Conservation (phyloP, 1,284 basidiomycete genomes). For the Fomitiporia mediterranea region DNA sequence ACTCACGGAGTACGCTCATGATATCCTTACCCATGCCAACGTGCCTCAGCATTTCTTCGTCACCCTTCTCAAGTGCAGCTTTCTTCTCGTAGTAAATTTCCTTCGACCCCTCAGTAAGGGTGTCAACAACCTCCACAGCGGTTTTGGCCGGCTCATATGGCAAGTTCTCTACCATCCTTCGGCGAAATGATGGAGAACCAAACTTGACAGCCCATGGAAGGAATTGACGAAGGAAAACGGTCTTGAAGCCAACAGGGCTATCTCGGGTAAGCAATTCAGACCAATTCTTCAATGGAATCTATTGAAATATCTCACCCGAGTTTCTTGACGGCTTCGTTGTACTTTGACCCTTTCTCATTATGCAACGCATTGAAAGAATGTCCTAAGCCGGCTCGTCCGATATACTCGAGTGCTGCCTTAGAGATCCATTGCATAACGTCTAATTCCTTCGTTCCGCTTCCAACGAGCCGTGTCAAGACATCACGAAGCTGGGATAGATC, state of each 20-base stretch:
- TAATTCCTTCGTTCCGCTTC: constrained; percentile 25
- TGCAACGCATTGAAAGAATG: constrained; percentile 33
- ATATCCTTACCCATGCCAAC: constrained; percentile 28
- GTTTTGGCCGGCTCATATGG: constrained; percentile 20
- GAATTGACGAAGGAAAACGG: constrained; percentile 6
- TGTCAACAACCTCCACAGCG: constrained; percentile 31
- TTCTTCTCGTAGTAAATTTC: constrained; percentile 21
- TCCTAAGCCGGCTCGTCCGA: constrained; percentile 34
- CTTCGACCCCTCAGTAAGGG: constrained; percentile 18
- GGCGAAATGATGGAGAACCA: constrained; percentile 19
- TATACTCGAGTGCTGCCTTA: constrained; percentile 33
- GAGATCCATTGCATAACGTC: constrained; percentile 33
- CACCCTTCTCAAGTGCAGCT: constrained; percentile 18
- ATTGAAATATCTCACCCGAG: constrained; percentile 24
- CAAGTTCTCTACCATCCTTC: constrained; percentile 13
- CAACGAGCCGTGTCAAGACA: constrained; percentile 22
- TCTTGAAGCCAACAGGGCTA: too few species aligned
- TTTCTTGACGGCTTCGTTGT: constrained; percentile 28
- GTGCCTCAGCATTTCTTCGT: constrained; percentile 20
- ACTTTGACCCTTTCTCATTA: constrained; percentile 24
- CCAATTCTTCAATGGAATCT: neutral
- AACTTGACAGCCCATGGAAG: constrained; percentile 11
- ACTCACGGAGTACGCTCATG: constrained; percentile 25
- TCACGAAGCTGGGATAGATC: constrained; percentile 21
- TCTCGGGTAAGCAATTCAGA: neutral